Percentiles rank a stretch among this genome's conserved stretches.
phyloP scores from a whole-genome alignment of 2,329 filamentous ascomycete genomes.

The Cercospora brassicicola region DNA sequence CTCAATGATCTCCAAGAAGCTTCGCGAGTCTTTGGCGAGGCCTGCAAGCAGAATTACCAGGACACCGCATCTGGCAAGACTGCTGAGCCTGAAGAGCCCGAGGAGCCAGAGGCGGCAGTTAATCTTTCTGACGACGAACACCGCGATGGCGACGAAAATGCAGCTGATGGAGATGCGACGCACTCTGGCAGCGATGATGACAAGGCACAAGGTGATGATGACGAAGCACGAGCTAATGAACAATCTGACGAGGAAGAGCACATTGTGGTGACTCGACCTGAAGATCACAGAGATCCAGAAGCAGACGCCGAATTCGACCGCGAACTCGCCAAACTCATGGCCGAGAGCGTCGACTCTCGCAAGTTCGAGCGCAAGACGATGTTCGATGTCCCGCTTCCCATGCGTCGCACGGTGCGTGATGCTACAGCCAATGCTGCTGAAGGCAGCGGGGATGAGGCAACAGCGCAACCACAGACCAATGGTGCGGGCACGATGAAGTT shows the following conservation, averaged over 20 bases:
- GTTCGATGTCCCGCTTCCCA: conserved; percentile 96
- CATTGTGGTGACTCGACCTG: conserved; percentile 86
- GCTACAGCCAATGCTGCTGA: conserved; percentile 40
- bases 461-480: conserved; percentile 38
- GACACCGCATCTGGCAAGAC: conserved; percentile 68
- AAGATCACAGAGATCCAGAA: conserved; percentile 88
- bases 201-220: conserved; percentile 42
- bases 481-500: conserved; percentile 81
- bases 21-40: conserved; percentile 76
- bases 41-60: conserved; percentile 88
- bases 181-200: conserved; percentile 58
- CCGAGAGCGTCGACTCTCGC: conserved; percentile 90
- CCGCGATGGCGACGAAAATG: conserved; percentile 62
- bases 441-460: conserved; percentile 43
- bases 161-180: conserved; percentile 56
- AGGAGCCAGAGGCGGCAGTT: conserved; percentile 41
- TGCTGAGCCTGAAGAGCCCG: conserved; percentile 67
- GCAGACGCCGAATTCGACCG: conserved; percentile 96
- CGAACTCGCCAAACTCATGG: conserved; percentile 97
- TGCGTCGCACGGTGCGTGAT: conserved; percentile 68
- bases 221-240: conserved; percentile 53
- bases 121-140: conserved; percentile 73
- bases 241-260: conserved; percentile 73
- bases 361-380: conserved; percentile 93
- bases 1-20: conserved; percentile 75